Evolutionary conservation across 2,329 filamentous ascomycete genomes (phyloP).

Genomic region (Hypoxylon sp.): DNA sequence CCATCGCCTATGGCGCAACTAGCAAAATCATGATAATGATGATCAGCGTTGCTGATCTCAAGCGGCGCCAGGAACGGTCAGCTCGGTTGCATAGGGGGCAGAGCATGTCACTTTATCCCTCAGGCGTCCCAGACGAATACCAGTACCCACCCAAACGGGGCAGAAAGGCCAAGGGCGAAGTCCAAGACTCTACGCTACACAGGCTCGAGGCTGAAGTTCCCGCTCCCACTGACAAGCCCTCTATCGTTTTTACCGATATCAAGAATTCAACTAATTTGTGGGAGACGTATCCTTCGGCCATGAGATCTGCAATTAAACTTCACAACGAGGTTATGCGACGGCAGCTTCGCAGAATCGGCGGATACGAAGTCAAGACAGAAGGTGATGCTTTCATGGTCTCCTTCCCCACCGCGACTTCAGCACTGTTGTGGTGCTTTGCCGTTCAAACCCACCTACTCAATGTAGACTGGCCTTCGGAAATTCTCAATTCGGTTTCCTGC

Average conservation of each 20-base stretch:
- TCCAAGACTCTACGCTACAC: constrained; percentile 88
- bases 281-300: constrained; percentile 95
- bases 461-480: constrained; percentile 93
- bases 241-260: constrained; percentile 98
- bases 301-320: constrained; percentile 96
- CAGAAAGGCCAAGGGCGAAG: constrained; percentile 73
- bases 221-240: constrained; percentile 89
- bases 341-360: constrained; percentile 92
- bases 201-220: constrained; percentile 92
- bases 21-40: constrained; percentile 99
- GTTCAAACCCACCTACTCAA: constrained; percentile 91
- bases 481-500: constrained; percentile 87
- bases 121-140: constrained; percentile 79
- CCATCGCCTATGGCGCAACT: constrained; percentile 93
- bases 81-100: constrained; percentile 78
- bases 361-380: constrained; percentile 99
- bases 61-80: constrained; percentile 83
- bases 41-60: constrained; percentile 91
- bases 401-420: constrained; percentile 95
- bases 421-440: constrained; percentile 95
- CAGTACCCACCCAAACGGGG: constrained; percentile 74
- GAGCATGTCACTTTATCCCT: constrained; percentile 87
- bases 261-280: constrained; percentile 97
- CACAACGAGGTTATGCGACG: constrained; percentile 98
- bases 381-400: constrained; percentile 99